Conservation (phyloP, 2,329 filamentous ascomycete genomes). For the Cladorrhinum sp. region DNA sequence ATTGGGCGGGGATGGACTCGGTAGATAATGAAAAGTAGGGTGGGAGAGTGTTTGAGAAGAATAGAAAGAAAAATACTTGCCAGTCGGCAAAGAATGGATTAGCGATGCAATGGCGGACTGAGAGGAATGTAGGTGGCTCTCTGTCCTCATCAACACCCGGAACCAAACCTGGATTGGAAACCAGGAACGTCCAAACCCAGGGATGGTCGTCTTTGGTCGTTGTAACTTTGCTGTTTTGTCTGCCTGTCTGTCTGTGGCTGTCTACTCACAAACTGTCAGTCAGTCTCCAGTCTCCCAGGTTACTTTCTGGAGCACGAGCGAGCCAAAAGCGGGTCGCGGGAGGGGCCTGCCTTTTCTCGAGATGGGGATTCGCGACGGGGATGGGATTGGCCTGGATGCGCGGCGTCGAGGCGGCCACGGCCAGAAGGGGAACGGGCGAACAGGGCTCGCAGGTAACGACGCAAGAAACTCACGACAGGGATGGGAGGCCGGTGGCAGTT, state of each 20-base stretch:
- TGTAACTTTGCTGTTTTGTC: too few species aligned
- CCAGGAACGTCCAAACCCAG: slow-evolving; percentile 1
- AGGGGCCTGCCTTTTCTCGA: slow-evolving; percentile 15
- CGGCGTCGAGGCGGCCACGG: slow-evolving; percentile 5
- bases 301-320: slow-evolving; percentile 1
- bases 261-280: not conserved
- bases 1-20: not conserved
- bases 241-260: not conserved
- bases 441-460: slow-evolving; percentile 4
- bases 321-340: slow-evolving; percentile 12
- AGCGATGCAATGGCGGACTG: not conserved
- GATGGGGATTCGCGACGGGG: slow-evolving; percentile 15
- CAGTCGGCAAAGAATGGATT: slow-evolving; percentile 7
- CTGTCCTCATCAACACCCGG: not conserved
- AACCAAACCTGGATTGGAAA: not conserved
- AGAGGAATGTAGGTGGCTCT: slow-evolving; percentile 2
- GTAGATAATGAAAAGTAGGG: not conserved
- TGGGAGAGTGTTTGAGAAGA: not conserved
- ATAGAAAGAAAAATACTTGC: not conserved
- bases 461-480: slow-evolving; percentile 13
- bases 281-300: not conserved
- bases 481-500: not conserved
- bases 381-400: slow-evolving; percentile 12
- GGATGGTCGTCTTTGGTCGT: not conserved
- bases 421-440: slow-evolving; percentile 6